These are phyloP conservation scores for Colletotrichum sp. DNA, from an alignment of 2,329 filamentous ascomycete species.

Conservation along the genomic window DNA sequence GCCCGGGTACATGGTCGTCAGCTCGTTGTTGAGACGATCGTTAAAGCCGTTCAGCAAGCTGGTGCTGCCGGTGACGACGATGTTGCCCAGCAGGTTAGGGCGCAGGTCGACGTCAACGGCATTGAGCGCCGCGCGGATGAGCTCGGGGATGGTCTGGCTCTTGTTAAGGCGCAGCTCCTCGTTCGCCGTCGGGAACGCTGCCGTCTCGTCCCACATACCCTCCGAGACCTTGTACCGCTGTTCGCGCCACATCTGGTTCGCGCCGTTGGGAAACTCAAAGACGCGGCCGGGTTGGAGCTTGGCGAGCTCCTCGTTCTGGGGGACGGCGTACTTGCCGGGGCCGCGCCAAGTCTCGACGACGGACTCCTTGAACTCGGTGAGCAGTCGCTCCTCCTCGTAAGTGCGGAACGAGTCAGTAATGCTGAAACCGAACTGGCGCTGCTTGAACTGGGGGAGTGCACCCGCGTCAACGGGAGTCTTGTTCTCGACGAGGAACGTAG, in stretches of 20 bases:
- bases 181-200: slow-evolving; percentile 60
- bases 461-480: slow-evolving; percentile 91
- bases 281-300: slow-evolving; percentile 78
- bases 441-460: slow-evolving; percentile 76
- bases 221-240: slow-evolving; percentile 88
- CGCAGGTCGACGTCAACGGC: slow-evolving; percentile 90
- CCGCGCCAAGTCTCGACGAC: slow-evolving; percentile 94
- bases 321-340: slow-evolving; percentile 68
- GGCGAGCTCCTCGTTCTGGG: slow-evolving; percentile 78
- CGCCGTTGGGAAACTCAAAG: slow-evolving; percentile 97
- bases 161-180: slow-evolving; percentile 58
- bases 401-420: slow-evolving; percentile 74
- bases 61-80: slow-evolving; percentile 90
- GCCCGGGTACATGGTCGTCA: slow-evolving; percentile 81
- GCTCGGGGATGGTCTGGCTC: slow-evolving; percentile 80
- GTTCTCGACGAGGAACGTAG: slow-evolving; percentile 85
- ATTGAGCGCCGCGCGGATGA: slow-evolving; percentile 78
- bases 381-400: slow-evolving; percentile 88
- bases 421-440: slow-evolving; percentile 70
- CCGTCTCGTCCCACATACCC: slow-evolving; percentile 87
- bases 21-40: slow-evolving; percentile 85
- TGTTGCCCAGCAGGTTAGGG: slow-evolving; percentile 81
- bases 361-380: slow-evolving; percentile 97
- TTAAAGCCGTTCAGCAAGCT: slow-evolving; percentile 90
- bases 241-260: slow-evolving; percentile 91